Conservation (phyloP, 441 rosid genomes). For the Populus trichocarpa region DNA sequence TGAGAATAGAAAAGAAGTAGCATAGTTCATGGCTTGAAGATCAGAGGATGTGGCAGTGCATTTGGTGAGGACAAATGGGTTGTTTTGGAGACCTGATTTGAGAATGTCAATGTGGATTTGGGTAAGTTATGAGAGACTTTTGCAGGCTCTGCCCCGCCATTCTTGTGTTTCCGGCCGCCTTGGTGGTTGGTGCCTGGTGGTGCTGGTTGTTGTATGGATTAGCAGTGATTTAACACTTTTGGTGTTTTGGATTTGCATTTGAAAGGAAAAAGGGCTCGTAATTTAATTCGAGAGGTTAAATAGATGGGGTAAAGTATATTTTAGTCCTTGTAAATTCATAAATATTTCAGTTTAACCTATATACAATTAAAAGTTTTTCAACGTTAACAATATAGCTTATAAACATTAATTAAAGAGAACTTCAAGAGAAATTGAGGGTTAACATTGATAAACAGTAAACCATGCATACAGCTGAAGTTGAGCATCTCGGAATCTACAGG, state of each 20-base stretch:
- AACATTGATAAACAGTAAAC: too few relatives aligned
- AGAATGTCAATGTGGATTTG: slow-evolving; percentile 37
- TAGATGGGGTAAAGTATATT: not conserved
- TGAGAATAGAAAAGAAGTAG: slow-evolving; percentile 41
- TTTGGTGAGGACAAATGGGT: slow-evolving; percentile 45
- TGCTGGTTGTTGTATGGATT: slow-evolving; percentile 12
- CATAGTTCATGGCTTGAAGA: slow-evolving; percentile 31
- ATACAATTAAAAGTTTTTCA: too few relatives aligned
- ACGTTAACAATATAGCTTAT: too few relatives aligned
- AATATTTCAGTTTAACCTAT: not conserved
- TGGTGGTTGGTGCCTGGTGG: not conserved
- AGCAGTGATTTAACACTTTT: not conserved
- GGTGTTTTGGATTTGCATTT: too few relatives aligned
- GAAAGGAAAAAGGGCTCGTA: too few relatives aligned
- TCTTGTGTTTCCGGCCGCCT: slow-evolving; percentile 6
- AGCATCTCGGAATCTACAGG: too few relatives aligned
- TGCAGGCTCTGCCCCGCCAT: slow-evolving; percentile 41
- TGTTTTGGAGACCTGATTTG: slow-evolving; percentile 44
- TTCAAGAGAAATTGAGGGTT: too few relatives aligned
- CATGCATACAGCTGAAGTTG: too few relatives aligned
- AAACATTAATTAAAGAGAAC: too few relatives aligned
- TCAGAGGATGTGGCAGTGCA: slow-evolving; percentile 40
- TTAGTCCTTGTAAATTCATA: too few relatives aligned
- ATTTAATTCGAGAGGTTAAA: too few relatives aligned
- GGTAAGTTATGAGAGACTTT: slow-evolving; percentile 25